Evolutionary conservation across 2,329 filamentous ascomycete species (phyloP).

Genomic region (Coniochaeta sp.): DNA sequence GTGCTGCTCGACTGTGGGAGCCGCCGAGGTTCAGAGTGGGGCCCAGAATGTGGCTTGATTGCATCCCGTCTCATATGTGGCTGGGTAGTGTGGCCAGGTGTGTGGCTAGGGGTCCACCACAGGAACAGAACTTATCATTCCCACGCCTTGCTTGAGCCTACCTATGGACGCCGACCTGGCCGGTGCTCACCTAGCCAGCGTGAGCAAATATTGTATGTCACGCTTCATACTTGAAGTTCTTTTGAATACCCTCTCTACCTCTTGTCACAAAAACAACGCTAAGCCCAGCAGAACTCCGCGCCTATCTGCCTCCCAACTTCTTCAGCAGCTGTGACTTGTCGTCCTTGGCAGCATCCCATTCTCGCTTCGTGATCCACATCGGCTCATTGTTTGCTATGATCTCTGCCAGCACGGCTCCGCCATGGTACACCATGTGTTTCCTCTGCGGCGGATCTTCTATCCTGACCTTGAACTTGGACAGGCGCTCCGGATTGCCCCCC

Average conservation of each 20-base stretch:
- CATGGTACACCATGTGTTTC: slow-evolving; percentile 96
- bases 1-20: too few relatives aligned
- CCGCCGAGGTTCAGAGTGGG: background rate
- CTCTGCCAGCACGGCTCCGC: slow-evolving; percentile 91
- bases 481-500: slow-evolving; percentile 81
- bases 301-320: slow-evolving; percentile 83
- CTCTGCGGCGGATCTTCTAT: slow-evolving; percentile 96
- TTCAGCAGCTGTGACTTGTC: slow-evolving; percentile 77
- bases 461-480: slow-evolving; percentile 98
- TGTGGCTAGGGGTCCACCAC: background rate
- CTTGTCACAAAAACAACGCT: background rate
- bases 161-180: background rate
- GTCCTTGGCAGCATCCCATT: slow-evolving; percentile 69
- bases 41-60: background rate
- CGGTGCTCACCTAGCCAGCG: background rate
- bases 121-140: too few relatives aligned
- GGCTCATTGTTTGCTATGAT: slow-evolving; percentile 98
- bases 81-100: too few relatives aligned
- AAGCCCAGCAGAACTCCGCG: background rate
- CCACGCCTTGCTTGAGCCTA: background rate
- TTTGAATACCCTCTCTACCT: slow-evolving; percentile 4
- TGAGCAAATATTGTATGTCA: background rate
- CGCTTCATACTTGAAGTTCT: background rate
- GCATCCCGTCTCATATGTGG: background rate
- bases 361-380: slow-evolving; percentile 97